A percentile compares a stretch with the other conserved stretches of the same genome.
Conservation (phyloP, 495 filamentous ascomycete genomes). For the Trichoderma orchidacearum region DNA sequence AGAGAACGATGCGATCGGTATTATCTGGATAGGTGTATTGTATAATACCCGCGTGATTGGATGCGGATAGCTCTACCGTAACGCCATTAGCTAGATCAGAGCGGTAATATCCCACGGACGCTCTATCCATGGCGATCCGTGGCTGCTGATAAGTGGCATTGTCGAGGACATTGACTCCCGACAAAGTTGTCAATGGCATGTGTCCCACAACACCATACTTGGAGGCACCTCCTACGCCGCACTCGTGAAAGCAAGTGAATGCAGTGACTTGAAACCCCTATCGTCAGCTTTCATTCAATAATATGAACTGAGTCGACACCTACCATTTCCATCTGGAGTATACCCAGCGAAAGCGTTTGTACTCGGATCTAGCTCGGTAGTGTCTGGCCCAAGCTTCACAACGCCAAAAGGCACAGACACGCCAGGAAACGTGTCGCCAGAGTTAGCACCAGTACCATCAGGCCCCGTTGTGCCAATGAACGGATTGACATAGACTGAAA, state of each 20-base stretch:
- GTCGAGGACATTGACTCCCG: conserved; percentile 45
- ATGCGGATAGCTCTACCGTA: conserved; percentile 44
- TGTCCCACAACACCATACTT: conserved; percentile 64
- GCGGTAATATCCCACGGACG: conserved; percentile 49
- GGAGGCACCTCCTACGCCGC: conserved; percentile 59
- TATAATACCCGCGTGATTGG: conserved; percentile 46
- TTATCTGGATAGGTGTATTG: conserved; percentile 44
- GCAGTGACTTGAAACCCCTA: conserved; percentile 36
- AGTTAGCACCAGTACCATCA: background rate
- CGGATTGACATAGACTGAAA: background rate
- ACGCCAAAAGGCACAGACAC: conserved; percentile 54
- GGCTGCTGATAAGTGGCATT: conserved; percentile 22
- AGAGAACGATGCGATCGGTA: conserved; percentile 38
- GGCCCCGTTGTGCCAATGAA: background rate
- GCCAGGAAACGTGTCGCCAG: conserved; percentile 57
- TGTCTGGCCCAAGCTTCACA: conserved; percentile 57
- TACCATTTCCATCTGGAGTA: conserved; percentile 27
- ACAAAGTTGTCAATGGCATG: conserved; percentile 39
- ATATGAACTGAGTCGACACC: background rate
- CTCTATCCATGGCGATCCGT: conserved; percentile 35
- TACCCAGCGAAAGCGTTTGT: conserved; percentile 56
- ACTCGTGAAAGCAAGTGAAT: conserved; percentile 63
- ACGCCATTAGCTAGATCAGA: conserved; percentile 39
- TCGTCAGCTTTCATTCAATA: background rate
- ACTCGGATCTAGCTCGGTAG: conserved; percentile 22